A percentile compares a stretch with the other conserved stretches of the same genome.
These are phyloP conservation scores for Pleurotus tuoliensis DNA, from an alignment of 768 basidiomycete species.

Conservation along the genomic window DNA sequence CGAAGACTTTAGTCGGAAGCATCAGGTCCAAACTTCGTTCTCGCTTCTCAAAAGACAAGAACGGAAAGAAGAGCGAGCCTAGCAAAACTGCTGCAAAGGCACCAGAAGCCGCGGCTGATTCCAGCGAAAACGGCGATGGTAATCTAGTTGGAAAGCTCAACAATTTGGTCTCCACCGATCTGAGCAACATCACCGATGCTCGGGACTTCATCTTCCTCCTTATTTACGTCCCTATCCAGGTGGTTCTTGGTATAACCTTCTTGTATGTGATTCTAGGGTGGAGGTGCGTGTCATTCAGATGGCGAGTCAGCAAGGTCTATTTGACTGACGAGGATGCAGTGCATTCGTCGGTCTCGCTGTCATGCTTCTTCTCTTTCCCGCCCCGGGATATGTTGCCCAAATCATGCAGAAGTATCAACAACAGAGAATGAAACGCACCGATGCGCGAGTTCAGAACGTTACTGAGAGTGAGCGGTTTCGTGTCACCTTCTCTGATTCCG, in stretches of 20 bases:
- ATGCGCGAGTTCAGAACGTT: slow-evolving; percentile 56
- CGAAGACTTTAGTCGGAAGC: background rate
- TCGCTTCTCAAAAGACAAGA: background rate
- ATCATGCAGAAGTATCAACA: slow-evolving; percentile 42
- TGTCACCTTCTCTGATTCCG: too few relatives aligned
- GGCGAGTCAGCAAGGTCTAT: too few relatives aligned
- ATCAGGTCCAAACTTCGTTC: background rate
- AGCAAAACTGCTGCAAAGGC: background rate
- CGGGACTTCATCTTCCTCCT: slow-evolving; percentile 28
- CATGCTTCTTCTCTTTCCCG: slow-evolving; percentile 47
- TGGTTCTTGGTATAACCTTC: slow-evolving; percentile 20
- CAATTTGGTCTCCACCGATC: slow-evolving; percentile 68
- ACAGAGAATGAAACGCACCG: slow-evolving; percentile 47
- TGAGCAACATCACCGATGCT: slow-evolving; percentile 31
- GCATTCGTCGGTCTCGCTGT: slow-evolving; percentile 53
- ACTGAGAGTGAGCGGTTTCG: slow-evolving; percentile 46
- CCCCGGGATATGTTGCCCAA: slow-evolving; percentile 54
- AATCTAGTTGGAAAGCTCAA: slow-evolving; percentile 76
- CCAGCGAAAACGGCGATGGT: slow-evolving; percentile 16
- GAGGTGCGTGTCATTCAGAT: slow-evolving; percentile 16
- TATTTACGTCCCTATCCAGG: slow-evolving; percentile 18
- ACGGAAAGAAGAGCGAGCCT: background rate
- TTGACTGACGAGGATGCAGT: slow-evolving; percentile 21
- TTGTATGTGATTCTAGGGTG: slow-evolving; percentile 27
- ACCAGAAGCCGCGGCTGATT: background rate